phyloP scores from a whole-genome alignment of 2,329 filamentous ascomycete species.

The Colletotrichum lini region DNA sequence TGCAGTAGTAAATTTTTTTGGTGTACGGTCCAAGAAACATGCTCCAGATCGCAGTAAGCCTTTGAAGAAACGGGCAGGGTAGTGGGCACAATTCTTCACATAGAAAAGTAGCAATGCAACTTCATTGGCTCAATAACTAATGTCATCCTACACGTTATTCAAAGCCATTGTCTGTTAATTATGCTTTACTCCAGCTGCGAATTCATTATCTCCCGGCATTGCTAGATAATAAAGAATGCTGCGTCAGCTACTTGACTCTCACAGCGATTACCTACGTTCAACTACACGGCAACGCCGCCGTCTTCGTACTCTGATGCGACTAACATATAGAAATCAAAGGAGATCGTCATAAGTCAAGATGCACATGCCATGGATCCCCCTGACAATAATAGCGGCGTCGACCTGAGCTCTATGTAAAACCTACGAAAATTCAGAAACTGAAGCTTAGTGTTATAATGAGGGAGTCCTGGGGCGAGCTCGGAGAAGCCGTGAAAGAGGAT shows the following conservation, averaged over 20 bases:
- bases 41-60: too few relatives aligned
- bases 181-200: too few relatives aligned
- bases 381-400: background rate
- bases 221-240: background rate
- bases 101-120: too few relatives aligned
- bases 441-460: background rate
- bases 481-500: background rate
- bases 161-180: too few relatives aligned
- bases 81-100: too few relatives aligned
- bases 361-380: background rate
- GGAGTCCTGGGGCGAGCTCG: background rate
- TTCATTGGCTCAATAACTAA: too few relatives aligned
- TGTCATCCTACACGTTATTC: too few relatives aligned
- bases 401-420: background rate
- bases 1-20: too few relatives aligned
- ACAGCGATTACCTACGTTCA: too few relatives aligned
- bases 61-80: too few relatives aligned
- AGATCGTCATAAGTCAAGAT: background rate
- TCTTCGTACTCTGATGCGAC: background rate
- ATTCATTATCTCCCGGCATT: rapidly evolving
- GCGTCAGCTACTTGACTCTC: background rate
- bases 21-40: too few relatives aligned
- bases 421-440: background rate
- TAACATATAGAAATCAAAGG: background rate
- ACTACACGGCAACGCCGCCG: background rate